Conservation (phyloP, 2,329 filamentous ascomycete species). For the Coleophoma cylindrospora region DNA sequence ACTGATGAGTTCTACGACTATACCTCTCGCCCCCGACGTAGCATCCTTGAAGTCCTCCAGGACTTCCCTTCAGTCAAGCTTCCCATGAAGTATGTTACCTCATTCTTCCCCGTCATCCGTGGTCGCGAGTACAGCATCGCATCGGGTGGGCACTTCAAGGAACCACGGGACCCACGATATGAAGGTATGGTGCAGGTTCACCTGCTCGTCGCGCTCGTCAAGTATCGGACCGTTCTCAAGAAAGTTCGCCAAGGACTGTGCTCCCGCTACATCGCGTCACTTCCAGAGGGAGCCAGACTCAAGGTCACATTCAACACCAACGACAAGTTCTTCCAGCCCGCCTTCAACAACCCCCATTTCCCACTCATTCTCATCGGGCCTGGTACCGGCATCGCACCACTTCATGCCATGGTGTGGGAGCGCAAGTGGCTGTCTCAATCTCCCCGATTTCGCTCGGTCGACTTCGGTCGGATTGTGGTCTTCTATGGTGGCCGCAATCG, state of each 20-base stretch:
- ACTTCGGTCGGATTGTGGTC: conserved; percentile 41
- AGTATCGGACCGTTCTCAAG: conserved; percentile 84
- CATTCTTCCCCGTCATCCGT: conserved; percentile 76
- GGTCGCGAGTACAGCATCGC: conserved; percentile 92
- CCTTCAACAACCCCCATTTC: conserved; percentile 32
- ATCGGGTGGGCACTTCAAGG: conserved; percentile 51
- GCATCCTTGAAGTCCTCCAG: conserved; percentile 85
- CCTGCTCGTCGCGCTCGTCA: conserved; percentile 80
- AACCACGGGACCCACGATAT: conserved; percentile 4
- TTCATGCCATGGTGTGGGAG: conserved; percentile 76
- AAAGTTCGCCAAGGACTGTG: conserved; percentile 83
- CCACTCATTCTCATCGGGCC: conserved; percentile 75
- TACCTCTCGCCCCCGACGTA: conserved; percentile 81
- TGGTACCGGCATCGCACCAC: conserved; percentile 82
- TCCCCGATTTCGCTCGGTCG: conserved; percentile 18
- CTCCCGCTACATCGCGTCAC: conserved; percentile 73
- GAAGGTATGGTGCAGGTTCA: conserved; percentile 49
- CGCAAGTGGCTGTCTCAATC: conserved; percentile 34
- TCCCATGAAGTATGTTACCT: conserved; percentile 66
- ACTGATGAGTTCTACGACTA: conserved; percentile 96
- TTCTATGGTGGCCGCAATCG: conserved; percentile 83
- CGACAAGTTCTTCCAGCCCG: conserved; percentile 38
- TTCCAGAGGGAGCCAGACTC: conserved; percentile 52
- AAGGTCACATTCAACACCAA: conserved; percentile 52
- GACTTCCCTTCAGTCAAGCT: conserved; percentile 85